These are phyloP conservation scores for Aureobasidium lini DNA, from an alignment of 2,329 filamentous ascomycete species.

Conservation along the genomic window DNA sequence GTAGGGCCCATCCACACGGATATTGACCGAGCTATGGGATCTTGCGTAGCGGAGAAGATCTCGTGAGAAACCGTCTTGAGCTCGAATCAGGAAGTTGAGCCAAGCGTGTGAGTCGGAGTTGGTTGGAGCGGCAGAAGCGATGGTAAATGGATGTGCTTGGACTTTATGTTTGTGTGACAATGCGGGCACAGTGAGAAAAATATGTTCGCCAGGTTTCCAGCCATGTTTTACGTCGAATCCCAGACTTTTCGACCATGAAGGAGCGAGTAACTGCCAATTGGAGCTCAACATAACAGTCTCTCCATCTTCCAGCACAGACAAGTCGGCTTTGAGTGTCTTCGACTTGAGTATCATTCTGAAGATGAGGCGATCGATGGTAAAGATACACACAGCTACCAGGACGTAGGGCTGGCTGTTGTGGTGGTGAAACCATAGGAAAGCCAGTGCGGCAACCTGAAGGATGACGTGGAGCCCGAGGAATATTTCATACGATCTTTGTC, in stretches of 20 bases:
- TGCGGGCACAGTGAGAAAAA: constrained; percentile 54
- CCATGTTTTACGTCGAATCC: constrained; percentile 35
- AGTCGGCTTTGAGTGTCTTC: constrained; percentile 40
- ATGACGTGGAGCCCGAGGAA: constrained; percentile 54
- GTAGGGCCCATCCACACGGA: constrained; percentile 59
- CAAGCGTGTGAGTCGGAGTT: constrained; percentile 37
- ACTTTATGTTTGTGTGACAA: constrained; percentile 46
- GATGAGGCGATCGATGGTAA: constrained; percentile 49
- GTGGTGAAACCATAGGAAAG: constrained; percentile 55
- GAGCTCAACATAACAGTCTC: constrained; percentile 47
- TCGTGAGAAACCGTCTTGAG: constrained; percentile 52
- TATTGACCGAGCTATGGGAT: constrained; percentile 34
- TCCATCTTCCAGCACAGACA: constrained; percentile 49
- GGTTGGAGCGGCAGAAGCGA: constrained; percentile 52
- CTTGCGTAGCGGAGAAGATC: constrained; percentile 47
- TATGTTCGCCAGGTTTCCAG: constrained; percentile 56
- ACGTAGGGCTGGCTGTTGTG: constrained; percentile 47
- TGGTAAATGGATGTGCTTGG: constrained; percentile 61
- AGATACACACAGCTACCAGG: constrained; percentile 46
- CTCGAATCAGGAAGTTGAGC: constrained; percentile 53
- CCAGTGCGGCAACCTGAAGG: constrained; percentile 48
- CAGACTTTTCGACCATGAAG: constrained; percentile 1
- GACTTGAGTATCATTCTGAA: constrained; percentile 51
- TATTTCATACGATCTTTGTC: constrained; percentile 54
- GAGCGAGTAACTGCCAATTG: constrained; percentile 33